Base-by-base conservation (phyloP, 106 monocot species). In the Allium cepa region DNA sequence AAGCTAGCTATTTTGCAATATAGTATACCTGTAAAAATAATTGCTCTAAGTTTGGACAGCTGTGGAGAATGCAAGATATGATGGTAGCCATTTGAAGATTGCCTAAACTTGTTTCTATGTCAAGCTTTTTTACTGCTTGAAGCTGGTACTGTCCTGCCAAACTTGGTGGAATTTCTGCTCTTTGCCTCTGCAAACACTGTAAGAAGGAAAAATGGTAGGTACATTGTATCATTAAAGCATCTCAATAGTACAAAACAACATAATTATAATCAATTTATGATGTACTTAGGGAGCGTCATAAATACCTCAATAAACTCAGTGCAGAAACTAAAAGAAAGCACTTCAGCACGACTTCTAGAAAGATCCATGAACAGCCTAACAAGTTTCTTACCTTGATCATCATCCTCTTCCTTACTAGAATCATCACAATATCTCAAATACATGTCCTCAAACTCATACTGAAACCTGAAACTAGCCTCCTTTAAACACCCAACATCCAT, bases 401-500 rank as follows among this genome's bases (percentile, higher is more conserved):
- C 68, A 68, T 68, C 68, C 56, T 68, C 68, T 46, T 68, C 68
- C 10, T 26, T 12, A 17, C 28, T 68, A 8, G 45, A 68, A 66
- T 52, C 52, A 26, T 66, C 66, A 64, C 64, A 64, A 9, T 65
- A 65, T 11, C 11, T 9, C 7, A 52, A 5, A 52, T 2, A 52
- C 4, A 14, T 26, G 46, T 56, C 45, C 7, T 56, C 56, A 46
- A 18, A 46, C 4, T 4, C 45, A n/a, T 55, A 56, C n/a, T 15
- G 56, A 22, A 56, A 68, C 26, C 10, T 68, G 56, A 68, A 68
- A 11, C 6, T 51, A 68, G 68, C 68, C 56, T 16, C 55, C 17
- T 46, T 68, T 8, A 68, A 36, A 17, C 17, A 9, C 1, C 28
- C 27, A 2, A 56, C 36, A 68, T 56, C 68, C 8, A 14, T 46